Conservation (phyloP, 1,139 yeast genomes). For the Barnettozyma hawaiiensis region DNA sequence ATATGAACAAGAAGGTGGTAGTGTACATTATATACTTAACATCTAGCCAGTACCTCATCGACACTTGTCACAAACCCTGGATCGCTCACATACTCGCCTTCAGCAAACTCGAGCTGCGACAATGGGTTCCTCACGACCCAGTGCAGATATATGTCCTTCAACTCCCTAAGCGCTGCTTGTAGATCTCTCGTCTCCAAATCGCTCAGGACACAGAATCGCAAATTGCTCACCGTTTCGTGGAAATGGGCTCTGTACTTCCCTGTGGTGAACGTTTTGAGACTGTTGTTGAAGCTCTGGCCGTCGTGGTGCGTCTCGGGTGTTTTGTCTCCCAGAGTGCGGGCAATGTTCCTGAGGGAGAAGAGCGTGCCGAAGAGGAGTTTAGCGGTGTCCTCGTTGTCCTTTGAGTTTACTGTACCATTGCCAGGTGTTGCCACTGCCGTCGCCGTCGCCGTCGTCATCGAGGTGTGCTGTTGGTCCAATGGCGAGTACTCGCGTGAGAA, state of each 20-base stretch:
- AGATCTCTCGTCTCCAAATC: slow-evolving; percentile 62
- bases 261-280: slow-evolving; percentile 62
- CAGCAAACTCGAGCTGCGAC: slow-evolving; percentile 44
- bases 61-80: slow-evolving; percentile 2
- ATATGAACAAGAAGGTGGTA: no score
- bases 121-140: slow-evolving; percentile 63
- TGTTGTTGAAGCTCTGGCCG: slow-evolving; percentile 31
- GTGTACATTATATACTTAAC: background rate
- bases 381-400: slow-evolving; percentile 58
- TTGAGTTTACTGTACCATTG: slow-evolving; percentile 47
- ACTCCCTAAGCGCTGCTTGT: slow-evolving; percentile 54
- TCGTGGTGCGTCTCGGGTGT: slow-evolving; percentile 18
- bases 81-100: slow-evolving; percentile 6
- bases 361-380: slow-evolving; percentile 85
- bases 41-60: slow-evolving; percentile 3
- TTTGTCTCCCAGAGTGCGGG: slow-evolving; percentile 51
- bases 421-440: no score
- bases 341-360: slow-evolving; percentile 70
- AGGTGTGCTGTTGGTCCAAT: slow-evolving; percentile 13
- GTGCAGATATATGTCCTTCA: slow-evolving; percentile 60
- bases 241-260: slow-evolving; percentile 73
- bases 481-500: slow-evolving; percentile 58
- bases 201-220: slow-evolving; percentile 69
- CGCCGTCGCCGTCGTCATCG: slow-evolving; percentile 7
- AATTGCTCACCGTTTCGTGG: slow-evolving; percentile 71